These are phyloP conservation scores for Pelargonium cotyledonis DNA, from an alignment of 441 rosid species.

Conservation along the genomic window DNA sequence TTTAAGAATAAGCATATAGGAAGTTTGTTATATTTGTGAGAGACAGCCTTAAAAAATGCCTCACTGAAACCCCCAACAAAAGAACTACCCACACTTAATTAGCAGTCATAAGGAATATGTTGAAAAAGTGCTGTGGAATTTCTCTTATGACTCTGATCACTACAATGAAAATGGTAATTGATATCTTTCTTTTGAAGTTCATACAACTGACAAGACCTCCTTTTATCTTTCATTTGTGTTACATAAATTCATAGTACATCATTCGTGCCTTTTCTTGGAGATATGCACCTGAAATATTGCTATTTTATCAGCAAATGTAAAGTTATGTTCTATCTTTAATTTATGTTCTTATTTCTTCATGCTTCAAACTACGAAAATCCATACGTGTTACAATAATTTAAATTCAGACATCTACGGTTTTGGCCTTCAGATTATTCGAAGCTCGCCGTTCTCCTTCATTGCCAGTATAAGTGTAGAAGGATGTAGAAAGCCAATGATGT, in stretches of 20 bases:
- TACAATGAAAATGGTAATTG: too few species aligned
- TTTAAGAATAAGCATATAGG: too few species aligned
- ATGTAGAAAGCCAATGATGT: constrained; percentile 59
- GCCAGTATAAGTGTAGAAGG: constrained; percentile 85
- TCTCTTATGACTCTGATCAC: too few species aligned
- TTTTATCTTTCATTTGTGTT: too few species aligned
- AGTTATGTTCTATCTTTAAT: background rate
- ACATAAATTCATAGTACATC: background rate
- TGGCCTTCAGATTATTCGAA: constrained; percentile 61
- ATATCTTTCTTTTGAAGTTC: constrained; percentile 1
- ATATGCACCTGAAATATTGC: background rate
- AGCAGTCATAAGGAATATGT: too few species aligned
- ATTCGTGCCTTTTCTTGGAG: background rate
- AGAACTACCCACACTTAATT: too few species aligned
- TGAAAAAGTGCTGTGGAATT: too few species aligned
- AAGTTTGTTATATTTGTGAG: too few species aligned
- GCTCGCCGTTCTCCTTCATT: constrained; percentile 60
- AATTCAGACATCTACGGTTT: constrained; percentile 18
- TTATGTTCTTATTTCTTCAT: background rate
- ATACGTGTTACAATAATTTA: constrained; percentile 3
- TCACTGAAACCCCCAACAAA: too few species aligned
- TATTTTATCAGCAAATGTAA: background rate
- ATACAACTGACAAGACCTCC: background rate
- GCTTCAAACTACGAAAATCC: background rate
- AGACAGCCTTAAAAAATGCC: too few species aligned